Conservation (phyloP, 768 basidiomycete genomes). For the Clavulina sp. region DNA sequence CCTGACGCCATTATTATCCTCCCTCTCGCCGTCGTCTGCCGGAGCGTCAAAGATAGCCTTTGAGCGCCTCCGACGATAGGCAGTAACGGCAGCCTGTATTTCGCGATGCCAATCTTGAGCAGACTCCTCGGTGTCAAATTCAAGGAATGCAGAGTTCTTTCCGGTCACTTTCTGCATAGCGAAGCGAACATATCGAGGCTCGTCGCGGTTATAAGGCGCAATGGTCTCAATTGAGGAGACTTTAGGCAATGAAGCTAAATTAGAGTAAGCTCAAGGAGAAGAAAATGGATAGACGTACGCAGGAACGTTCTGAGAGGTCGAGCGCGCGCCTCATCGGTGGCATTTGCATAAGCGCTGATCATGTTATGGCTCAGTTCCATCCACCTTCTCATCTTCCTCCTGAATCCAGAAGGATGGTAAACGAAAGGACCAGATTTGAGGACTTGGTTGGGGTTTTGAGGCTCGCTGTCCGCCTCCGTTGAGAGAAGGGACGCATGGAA, state of each 20-base stretch:
- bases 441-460: constrained; percentile 17
- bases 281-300: constrained; percentile 25
- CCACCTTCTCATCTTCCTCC: constrained; percentile 36
- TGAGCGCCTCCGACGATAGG: constrained; percentile 26
- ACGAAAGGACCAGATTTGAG: constrained; percentile 35
- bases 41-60: constrained; percentile 17
- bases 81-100: constrained; percentile 21
- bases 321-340: constrained; percentile 34
- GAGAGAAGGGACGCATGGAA: constrained; percentile 48
- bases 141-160: constrained; percentile 20
- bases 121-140: constrained; percentile 43
- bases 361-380: constrained; percentile 44
- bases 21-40: constrained; percentile 11
- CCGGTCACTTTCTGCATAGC: constrained; percentile 20
- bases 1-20: constrained; percentile 25
- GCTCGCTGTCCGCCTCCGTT: constrained; percentile 20
- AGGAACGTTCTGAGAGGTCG: constrained; percentile 36
- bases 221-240: constrained; percentile 33
- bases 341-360: constrained; percentile 38
- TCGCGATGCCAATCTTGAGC: constrained; percentile 34
- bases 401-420: constrained; percentile 29
- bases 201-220: constrained; percentile 27
- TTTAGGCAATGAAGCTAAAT: constrained; percentile 13
- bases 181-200: constrained; percentile 27
- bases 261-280: not conserved